Conservation (phyloP, 169 alveolate species). For the Sarcocystis neurona region DNA sequence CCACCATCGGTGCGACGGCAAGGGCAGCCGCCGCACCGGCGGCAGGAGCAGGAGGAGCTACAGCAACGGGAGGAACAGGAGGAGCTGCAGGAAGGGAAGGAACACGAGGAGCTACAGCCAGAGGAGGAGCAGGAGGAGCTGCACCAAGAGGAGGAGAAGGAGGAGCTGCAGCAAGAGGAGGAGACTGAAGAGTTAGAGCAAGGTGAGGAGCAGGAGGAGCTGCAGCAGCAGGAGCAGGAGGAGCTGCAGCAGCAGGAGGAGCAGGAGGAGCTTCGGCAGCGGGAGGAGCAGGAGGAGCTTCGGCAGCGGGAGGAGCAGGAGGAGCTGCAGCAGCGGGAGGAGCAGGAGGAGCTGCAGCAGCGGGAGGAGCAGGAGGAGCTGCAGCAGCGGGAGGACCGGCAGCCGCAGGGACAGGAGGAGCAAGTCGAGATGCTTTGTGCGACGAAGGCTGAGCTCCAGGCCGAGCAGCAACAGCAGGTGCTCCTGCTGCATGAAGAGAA, state of each 20-base stretch:
- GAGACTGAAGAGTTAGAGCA: neutral
- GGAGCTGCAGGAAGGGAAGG: neutral
- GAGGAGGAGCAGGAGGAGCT: constrained; percentile 8
- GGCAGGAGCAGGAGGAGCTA: neutral
- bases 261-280: too few species aligned
- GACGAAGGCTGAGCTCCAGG: too few species aligned
- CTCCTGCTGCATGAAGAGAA: neutral
- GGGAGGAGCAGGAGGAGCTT: too few species aligned
- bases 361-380: too few species aligned
- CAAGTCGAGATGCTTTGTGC: too few species aligned
- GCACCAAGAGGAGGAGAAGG: neutral
- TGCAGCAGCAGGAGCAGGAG: neutral
- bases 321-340: neutral
- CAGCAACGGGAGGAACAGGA: neutral
- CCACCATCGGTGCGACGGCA: neutral
- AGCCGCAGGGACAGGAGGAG: too few species aligned
- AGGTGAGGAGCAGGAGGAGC: neutral
- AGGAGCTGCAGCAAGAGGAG: neutral
- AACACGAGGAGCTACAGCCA: neutral
- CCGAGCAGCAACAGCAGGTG: too few species aligned
- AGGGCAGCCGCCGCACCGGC: neutral
- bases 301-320: too few species aligned
- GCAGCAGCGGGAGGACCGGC: too few species aligned
- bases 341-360: neutral
- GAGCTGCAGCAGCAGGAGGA: too few species aligned